Percentiles rank a stretch among this genome's conserved stretches.
Conservation (phyloP, 129 eudicot species). For the Flaveria bidentis region DNA sequence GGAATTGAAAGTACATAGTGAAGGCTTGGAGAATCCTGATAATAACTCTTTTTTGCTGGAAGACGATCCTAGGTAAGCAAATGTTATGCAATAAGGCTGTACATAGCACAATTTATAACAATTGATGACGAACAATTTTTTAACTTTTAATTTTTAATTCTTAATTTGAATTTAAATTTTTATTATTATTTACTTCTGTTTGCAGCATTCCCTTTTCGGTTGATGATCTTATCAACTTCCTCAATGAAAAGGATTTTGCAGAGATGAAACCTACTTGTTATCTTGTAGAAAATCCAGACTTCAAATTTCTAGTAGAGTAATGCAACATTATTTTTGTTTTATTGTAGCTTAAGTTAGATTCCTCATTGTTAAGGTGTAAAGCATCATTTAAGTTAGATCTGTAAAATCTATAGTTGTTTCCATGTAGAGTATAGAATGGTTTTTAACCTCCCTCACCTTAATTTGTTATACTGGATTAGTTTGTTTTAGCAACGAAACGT, state of each 20-base stretch:
- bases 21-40: slow-evolving; percentile 42
- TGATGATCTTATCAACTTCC: slow-evolving; percentile 53
- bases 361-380: slow-evolving; percentile 30
- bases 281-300: slow-evolving; percentile 66
- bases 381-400: slow-evolving; percentile 33
- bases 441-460: slow-evolving; percentile 14
- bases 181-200: not conserved
- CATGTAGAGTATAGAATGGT: slow-evolving; percentile 39
- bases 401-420: slow-evolving; percentile 43
- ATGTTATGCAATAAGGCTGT: not conserved
- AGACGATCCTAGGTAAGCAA: slow-evolving; percentile 55
- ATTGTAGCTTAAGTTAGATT: slow-evolving; percentile 21
- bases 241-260: slow-evolving; percentile 55
- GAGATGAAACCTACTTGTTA: slow-evolving; percentile 63
- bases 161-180: not conserved
- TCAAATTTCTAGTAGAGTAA: slow-evolving; percentile 59
- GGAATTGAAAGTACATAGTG: slow-evolving; percentile 37
- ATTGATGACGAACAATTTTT: not conserved
- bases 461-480: slow-evolving; percentile 23
- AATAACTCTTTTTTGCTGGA: slow-evolving; percentile 54
- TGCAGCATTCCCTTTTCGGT: slow-evolving; percentile 76
- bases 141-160: too few species aligned
- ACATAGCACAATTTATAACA: not conserved
- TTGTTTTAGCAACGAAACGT: slow-evolving; percentile 10
- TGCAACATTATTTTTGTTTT: slow-evolving; percentile 19